Evolutionary conservation across 1,284 basidiomycete species (phyloP).

Genomic region (Trichosporon ovoides): DNA sequence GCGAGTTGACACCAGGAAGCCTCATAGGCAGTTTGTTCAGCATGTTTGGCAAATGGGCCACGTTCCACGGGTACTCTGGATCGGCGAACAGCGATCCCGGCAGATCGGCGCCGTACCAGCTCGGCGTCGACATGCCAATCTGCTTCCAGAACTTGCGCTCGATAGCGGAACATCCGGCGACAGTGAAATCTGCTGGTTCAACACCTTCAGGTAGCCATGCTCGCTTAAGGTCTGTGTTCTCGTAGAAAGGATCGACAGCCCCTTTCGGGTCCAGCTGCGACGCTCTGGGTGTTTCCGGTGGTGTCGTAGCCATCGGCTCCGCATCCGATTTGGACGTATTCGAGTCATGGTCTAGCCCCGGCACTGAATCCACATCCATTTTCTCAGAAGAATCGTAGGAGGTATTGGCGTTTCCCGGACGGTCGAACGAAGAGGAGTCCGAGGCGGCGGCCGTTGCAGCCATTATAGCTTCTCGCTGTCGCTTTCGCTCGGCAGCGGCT

Average conservation of each 20-base stretch:
- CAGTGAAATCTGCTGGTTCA: constrained; percentile 66
- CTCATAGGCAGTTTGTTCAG: constrained; percentile 62
- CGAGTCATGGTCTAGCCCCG: constrained; percentile 29
- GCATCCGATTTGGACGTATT: constrained; percentile 34
- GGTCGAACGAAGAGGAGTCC: constrained; percentile 9
- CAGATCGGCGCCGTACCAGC: constrained; percentile 96
- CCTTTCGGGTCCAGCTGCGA: not conserved
- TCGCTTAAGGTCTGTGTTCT: constrained; percentile 61
- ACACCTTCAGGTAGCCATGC: constrained; percentile 76
- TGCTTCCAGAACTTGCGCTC: constrained; percentile 91
- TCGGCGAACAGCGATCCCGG: constrained; percentile 76
- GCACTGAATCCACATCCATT: constrained; percentile 18
- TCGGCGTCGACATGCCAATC: constrained; percentile 63
- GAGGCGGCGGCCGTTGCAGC: constrained; percentile 13
- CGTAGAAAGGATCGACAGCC: constrained; percentile 56
- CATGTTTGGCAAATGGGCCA: constrained; percentile 80
- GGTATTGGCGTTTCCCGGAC: not conserved
- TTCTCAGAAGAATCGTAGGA: not conserved
- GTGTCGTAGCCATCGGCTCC: constrained; percentile 32
- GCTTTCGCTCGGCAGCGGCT: constrained; percentile 34
- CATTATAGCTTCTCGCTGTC: constrained; percentile 11
- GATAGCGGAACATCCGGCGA: constrained; percentile 76
- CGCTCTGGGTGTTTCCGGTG: constrained; percentile 9
- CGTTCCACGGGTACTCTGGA: constrained; percentile 82
- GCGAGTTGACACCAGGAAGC: constrained; percentile 92